Conservation (phyloP, 2,329 filamentous ascomycete species). For the Epichloe amarillans region DNA sequence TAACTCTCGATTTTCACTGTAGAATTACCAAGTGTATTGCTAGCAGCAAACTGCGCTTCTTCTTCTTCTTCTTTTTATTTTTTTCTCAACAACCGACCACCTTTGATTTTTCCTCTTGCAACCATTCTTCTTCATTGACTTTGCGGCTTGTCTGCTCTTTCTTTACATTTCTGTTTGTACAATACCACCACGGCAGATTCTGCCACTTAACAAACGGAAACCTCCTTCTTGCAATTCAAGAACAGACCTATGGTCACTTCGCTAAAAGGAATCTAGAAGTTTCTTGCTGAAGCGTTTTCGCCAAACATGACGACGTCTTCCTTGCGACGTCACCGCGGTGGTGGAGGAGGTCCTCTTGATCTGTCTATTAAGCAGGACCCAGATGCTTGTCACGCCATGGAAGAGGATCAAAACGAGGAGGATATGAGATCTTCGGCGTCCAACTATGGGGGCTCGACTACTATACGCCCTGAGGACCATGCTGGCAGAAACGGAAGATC, state of each 20-base stretch:
- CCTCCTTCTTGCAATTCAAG: neutral
- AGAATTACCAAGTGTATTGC: neutral
- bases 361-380: conserved; percentile 15
- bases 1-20: neutral
- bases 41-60: neutral
- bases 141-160: too few relatives aligned
- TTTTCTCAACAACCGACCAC: neutral
- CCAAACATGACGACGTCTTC: neutral
- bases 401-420: neutral
- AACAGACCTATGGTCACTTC: neutral
- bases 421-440: conserved; percentile 4
- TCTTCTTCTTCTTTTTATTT: neutral
- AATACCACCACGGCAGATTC: too few relatives aligned
- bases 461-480: conserved; percentile 8
- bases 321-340: conserved; percentile 1
- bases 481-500: conserved; percentile 19
- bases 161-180: too few relatives aligned
- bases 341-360: neutral
- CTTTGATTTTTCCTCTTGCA: neutral
- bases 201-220: neutral
- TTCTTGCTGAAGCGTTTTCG: neutral
- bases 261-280: neutral
- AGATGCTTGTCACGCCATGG: conserved; percentile 5
- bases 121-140: neutral
- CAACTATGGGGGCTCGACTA: conserved; percentile 10